phyloP scores from a whole-genome alignment of 768 basidiomycete genomes.

The Kwoniella dejecticola region DNA sequence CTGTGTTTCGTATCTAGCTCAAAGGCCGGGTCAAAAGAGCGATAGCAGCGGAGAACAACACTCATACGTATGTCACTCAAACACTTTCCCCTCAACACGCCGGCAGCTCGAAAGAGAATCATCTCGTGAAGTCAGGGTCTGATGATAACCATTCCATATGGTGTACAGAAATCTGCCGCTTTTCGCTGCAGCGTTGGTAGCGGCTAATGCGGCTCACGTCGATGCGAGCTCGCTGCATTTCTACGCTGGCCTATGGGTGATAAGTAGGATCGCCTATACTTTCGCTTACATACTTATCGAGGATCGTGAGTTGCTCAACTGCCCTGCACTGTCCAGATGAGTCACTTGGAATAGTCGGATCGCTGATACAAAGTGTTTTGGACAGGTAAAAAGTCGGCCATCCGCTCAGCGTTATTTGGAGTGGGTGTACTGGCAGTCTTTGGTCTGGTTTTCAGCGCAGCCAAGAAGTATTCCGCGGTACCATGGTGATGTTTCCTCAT shows the following conservation, averaged over 20 bases:
- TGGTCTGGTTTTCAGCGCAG: conserved; percentile 26
- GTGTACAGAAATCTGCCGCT: conserved; percentile 27
- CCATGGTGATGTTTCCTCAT: conserved; percentile 10
- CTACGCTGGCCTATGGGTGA: conserved; percentile 23
- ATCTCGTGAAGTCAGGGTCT: background rate
- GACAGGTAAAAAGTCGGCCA: conserved; percentile 12
- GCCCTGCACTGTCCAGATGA: background rate
- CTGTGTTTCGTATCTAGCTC: conserved; percentile 10
- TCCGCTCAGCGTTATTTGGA: conserved; percentile 22
- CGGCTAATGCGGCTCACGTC: conserved; percentile 36
- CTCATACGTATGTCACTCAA: conserved; percentile 22
- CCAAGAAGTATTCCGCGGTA: conserved; percentile 8
- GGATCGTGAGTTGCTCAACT: conserved; percentile 24
- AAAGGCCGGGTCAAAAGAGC: conserved; percentile 26
- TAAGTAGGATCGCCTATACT: conserved; percentile 30
- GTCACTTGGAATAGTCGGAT: too few relatives aligned
- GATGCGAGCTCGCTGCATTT: conserved; percentile 23
- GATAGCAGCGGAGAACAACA: conserved; percentile 36
- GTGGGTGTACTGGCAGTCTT: conserved; percentile 21
- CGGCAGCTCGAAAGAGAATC: too few relatives aligned
- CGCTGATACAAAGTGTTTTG: too few relatives aligned
- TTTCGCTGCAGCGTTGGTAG: conserved; percentile 36
- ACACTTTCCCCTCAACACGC: background rate
- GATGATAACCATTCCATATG: background rate
- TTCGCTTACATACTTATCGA: conserved; percentile 37